A percentile compares a stretch with the other conserved stretches of the same genome.
Evolutionary conservation across 768 basidiomycete species (phyloP).

Genomic region (Phanerodontia chrysosporium): DNA sequence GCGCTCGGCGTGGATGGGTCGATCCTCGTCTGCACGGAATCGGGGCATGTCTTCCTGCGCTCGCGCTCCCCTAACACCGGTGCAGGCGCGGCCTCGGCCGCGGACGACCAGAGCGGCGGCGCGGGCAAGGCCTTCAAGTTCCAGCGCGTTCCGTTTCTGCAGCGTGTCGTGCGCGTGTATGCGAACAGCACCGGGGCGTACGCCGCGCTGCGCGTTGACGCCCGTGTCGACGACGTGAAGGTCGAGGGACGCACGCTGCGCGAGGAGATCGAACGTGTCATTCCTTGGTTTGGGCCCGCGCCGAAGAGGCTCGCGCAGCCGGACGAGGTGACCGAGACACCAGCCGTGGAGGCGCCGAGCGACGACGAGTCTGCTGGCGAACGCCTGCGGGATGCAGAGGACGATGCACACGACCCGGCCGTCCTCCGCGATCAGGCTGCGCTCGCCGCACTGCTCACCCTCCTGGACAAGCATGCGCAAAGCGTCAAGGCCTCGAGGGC

Average conservation of each 20-base stretch:
- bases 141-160: conserved; percentile 72
- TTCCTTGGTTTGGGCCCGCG: conserved; percentile 42
- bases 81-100: neutral
- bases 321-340: neutral
- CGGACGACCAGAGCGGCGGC: conserved; percentile 11
- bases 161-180: conserved; percentile 81
- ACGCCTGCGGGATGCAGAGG: neutral
- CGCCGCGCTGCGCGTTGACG: conserved; percentile 78
- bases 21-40: conserved; percentile 88
- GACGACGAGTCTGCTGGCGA: neutral
- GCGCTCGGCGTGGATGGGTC: conserved; percentile 85
- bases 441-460: neutral
- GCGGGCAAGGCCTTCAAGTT: conserved; percentile 64
- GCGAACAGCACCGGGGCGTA: conserved; percentile 82
- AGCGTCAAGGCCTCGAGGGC: neutral
- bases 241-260: conserved; percentile 53
- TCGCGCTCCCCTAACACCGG: conserved; percentile 34
- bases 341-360: neutral
- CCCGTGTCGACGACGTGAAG: conserved; percentile 49
- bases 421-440: neutral
- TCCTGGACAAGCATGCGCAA: neutral
- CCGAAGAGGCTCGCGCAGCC: neutral
- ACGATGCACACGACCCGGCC: neutral
- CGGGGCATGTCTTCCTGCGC: conserved; percentile 90
- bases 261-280: conserved; percentile 61